Evolutionary conservation across 345 rosid genomes (phyloP).

Genomic region (Trapa bicornis): DNA sequence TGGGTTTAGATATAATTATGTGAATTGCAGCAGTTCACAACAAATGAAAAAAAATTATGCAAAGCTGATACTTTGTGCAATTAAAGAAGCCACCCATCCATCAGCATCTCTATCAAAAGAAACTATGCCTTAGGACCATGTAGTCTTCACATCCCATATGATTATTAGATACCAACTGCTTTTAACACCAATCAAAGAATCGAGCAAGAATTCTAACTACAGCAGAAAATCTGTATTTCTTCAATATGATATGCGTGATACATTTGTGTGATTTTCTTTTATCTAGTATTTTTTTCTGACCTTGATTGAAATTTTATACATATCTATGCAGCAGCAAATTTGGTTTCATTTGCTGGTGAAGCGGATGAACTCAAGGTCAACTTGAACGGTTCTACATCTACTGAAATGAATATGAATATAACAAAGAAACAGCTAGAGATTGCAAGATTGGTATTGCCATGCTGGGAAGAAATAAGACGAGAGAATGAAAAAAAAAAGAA

Average conservation of each 20-base stretch:
- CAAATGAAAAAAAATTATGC: neutral
- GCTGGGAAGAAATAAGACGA: neutral
- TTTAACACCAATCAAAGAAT: neutral
- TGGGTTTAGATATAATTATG: conserved; percentile 1
- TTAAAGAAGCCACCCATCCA: neutral
- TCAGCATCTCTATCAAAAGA: neutral
- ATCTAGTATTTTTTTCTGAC: neutral
- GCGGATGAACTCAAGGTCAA: neutral
- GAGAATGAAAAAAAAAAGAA: conserved; percentile 2
- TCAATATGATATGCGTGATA: neutral
- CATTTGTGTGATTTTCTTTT: neutral
- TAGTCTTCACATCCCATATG: neutral
- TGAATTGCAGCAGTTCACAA: neutral
- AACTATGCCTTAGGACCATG: neutral
- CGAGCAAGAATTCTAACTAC: neutral
- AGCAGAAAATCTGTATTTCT: neutral
- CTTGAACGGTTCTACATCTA: neutral
- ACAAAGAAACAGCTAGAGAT: neutral
- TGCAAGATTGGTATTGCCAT: neutral
- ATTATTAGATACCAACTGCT: neutral
- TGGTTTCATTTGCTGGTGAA: neutral
- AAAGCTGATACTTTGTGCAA: neutral
- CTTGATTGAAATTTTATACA: neutral
- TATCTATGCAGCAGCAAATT: neutral
- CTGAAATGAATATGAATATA: neutral